phyloP scores from a whole-genome alignment of 2,329 filamentous ascomycete species.

The Didymella segeticola region DNA sequence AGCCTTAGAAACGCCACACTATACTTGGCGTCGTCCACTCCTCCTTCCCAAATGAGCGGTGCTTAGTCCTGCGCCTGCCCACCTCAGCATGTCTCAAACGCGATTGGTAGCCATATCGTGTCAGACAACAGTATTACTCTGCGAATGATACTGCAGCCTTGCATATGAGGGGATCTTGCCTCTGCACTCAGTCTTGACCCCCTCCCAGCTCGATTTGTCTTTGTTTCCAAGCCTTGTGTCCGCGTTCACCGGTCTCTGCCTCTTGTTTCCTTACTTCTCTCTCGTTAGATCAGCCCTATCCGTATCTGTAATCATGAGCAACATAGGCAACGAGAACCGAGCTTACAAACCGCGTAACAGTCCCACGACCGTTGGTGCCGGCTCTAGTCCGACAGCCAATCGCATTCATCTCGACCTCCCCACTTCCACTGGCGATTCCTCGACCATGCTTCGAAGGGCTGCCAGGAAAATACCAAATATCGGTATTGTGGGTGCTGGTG shows the following conservation, averaged over 20 bases:
- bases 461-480: conserved; percentile 59
- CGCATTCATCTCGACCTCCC: conserved; percentile 47
- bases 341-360: conserved; percentile 33
- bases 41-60: not conserved
- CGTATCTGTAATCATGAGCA: conserved; percentile 23
- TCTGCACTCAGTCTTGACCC: no score
- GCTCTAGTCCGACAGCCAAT: conserved; percentile 4
- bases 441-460: conserved; percentile 40
- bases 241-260: not conserved
- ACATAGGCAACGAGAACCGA: conserved; percentile 34
- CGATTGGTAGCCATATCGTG: not conserved
- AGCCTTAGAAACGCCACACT: conserved; percentile 6
- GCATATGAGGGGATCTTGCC: not conserved
- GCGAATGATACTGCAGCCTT: not conserved
- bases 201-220: no score
- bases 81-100: not conserved
- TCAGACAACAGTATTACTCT: not conserved
- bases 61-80: not conserved
- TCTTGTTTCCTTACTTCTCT: not conserved
- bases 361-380: conserved; percentile 24
- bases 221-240: not conserved
- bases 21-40: conserved; percentile 7
- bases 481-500: conserved; percentile 73
- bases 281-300: no score
- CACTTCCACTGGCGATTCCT: conserved; percentile 28